phyloP scores from a whole-genome alignment of 176 grass and related monocot species.

The Dactylis glomerata region DNA sequence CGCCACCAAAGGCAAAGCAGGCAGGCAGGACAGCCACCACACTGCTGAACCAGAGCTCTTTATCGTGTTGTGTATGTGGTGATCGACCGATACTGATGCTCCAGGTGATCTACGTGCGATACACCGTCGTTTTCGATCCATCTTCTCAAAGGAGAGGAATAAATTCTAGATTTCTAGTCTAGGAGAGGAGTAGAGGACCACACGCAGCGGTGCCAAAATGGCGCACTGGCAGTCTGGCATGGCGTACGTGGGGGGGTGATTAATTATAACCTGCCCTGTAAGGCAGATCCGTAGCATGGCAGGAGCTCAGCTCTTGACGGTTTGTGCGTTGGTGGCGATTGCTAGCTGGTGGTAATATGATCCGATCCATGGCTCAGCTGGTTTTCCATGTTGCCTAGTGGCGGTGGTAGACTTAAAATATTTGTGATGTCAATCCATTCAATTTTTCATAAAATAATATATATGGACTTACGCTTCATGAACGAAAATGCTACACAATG shows the following conservation, averaged over 20 bases:
- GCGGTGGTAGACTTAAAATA: no score
- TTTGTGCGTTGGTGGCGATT: not conserved
- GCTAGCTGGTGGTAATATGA: not conserved
- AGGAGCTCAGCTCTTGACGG: not conserved
- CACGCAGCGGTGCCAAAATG: slow-evolving; percentile 3
- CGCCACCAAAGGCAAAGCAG: not conserved
- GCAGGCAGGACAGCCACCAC: slow-evolving; percentile 9
- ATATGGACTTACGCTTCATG: no score
- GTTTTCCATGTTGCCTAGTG: not conserved
- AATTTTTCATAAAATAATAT: no score
- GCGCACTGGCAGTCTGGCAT: slow-evolving; percentile 1
- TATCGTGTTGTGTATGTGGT: no score
- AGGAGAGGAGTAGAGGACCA: slow-evolving; percentile 35
- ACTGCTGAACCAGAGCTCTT: not conserved
- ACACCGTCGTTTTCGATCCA: not conserved
- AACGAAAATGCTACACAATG: no score
- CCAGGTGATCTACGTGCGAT: slow-evolving; percentile 12
- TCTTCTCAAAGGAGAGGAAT: not conserved
- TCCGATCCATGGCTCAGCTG: not conserved
- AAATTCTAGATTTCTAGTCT: no score
- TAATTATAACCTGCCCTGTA: not conserved
- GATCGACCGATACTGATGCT: not conserved
- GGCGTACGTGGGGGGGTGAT: not conserved
- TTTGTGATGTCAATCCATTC: no score
- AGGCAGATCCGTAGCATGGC: slow-evolving; percentile 2